Percentiles rank a stretch among this genome's conserved stretches.
These are phyloP conservation scores for Hymenotorrendiella dingleyae DNA, from an alignment of 2,329 filamentous ascomycete genomes.

Conservation along the genomic window DNA sequence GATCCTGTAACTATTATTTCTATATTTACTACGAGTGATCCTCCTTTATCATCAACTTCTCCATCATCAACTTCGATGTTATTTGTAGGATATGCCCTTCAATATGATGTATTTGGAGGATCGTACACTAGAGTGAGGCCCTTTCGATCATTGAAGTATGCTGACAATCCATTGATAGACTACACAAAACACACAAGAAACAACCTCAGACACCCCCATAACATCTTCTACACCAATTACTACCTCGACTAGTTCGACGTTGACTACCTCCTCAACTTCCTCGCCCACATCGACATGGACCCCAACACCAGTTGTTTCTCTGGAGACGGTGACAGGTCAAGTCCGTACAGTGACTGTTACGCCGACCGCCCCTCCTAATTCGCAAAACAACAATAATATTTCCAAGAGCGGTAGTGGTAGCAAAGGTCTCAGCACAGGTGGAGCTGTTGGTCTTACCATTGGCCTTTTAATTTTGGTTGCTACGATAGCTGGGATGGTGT, in stretches of 20 bases:
- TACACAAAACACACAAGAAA: background rate
- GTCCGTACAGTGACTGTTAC: constrained; percentile 50
- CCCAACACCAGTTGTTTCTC: constrained; percentile 32
- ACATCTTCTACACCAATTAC: constrained; percentile 1
- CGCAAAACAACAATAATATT: constrained; percentile 8
- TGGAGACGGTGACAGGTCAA: constrained; percentile 51
- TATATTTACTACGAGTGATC: constrained; percentile 6
- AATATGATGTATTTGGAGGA: constrained; percentile 1
- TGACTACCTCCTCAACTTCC: constrained; percentile 4
- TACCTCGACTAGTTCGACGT: constrained; percentile 5
- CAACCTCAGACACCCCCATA: background rate
- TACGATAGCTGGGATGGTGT: constrained; percentile 31
- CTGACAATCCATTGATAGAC: background rate
- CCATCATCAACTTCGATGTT: background rate
- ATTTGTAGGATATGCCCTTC: constrained; percentile 31
- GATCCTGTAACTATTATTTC: constrained; percentile 26
- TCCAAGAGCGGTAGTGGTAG: constrained; percentile 17
- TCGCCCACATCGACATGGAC: constrained; percentile 25
- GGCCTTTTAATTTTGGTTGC: constrained; percentile 43
- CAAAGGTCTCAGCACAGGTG: constrained; percentile 38
- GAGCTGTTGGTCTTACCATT: constrained; percentile 47
- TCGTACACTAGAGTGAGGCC: background rate
- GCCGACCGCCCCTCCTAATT: constrained; percentile 34
- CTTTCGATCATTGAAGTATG: background rate
- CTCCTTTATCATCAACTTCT: constrained; percentile 5